phyloP scores from a whole-genome alignment of 768 basidiomycete species.

The Pisolithus marmoratus region DNA sequence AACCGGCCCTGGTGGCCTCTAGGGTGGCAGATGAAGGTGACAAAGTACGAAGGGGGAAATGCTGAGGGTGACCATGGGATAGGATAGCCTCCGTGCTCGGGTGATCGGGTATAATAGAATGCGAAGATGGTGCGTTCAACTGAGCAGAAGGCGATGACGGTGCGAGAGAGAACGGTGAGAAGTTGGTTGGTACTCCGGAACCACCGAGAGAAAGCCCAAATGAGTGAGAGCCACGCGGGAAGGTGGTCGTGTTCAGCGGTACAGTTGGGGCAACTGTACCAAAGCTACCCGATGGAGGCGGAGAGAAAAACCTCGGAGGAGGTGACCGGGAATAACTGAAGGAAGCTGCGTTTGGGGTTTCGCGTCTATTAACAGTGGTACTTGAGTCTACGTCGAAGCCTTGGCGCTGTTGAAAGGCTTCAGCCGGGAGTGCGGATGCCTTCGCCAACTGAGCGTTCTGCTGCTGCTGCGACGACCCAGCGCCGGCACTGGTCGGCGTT shows the following conservation, averaged over 20 bases:
- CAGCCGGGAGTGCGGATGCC: constrained; percentile 24
- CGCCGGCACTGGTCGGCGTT: constrained; percentile 57
- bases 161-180: constrained; percentile 30
- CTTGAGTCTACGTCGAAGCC: constrained; percentile 22
- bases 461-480: constrained; percentile 22
- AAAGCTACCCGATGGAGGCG: constrained; percentile 25
- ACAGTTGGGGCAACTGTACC: constrained; percentile 19
- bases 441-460: constrained; percentile 14
- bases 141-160: constrained; percentile 26
- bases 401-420: constrained; percentile 26
- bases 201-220: constrained; percentile 27
- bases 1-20: constrained; percentile 36
- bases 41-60: constrained; percentile 35
- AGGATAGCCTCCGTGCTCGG: constrained; percentile 24
- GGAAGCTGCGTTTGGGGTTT: constrained; percentile 19
- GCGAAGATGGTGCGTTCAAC: constrained; percentile 21
- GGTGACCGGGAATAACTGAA: constrained; percentile 31
- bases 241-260: constrained; percentile 19
- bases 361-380: constrained; percentile 17
- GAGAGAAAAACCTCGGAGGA: constrained; percentile 29
- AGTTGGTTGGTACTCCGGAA: constrained; percentile 15
- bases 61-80: constrained; percentile 31
- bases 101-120: constrained; percentile 34
- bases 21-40: constrained; percentile 34
- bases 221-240: constrained; percentile 26